These are phyloP conservation scores for Aschersonia sp. DNA, from an alignment of 2,329 filamentous ascomycete species.

Conservation along the genomic window DNA sequence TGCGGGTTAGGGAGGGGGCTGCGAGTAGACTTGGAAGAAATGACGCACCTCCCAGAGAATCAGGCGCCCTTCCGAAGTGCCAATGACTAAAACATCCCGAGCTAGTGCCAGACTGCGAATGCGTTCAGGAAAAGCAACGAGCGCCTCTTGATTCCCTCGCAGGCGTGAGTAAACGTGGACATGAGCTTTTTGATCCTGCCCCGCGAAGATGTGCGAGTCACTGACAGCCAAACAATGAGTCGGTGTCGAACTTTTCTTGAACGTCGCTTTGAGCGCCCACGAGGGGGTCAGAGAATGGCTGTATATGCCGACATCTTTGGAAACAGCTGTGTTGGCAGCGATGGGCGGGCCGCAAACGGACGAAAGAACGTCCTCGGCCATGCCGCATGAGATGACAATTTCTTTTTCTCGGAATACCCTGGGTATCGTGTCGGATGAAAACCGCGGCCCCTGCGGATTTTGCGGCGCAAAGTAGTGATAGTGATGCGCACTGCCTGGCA, in stretches of 20 bases:
- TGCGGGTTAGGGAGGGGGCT: constrained; percentile 4
- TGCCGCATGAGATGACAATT: no score
- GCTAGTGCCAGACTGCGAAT: constrained; percentile 66
- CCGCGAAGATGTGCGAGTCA: constrained; percentile 75
- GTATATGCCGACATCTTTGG: constrained; percentile 79
- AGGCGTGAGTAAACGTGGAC: constrained; percentile 82
- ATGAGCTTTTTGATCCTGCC: constrained; percentile 81
- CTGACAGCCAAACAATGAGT: constrained; percentile 68
- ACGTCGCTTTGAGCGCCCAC: constrained; percentile 57
- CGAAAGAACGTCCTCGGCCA: constrained; percentile 46
- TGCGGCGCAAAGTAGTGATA: no score
- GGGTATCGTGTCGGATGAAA: no score
- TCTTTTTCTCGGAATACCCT: no score
- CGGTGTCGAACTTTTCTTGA: constrained; percentile 85
- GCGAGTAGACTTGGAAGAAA: constrained; percentile 3
- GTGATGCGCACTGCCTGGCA: no score
- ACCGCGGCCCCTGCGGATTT: no score
- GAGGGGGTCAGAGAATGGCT: constrained; percentile 69
- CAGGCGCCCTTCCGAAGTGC: constrained; percentile 72
- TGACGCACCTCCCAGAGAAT: constrained; percentile 78
- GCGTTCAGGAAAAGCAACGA: constrained; percentile 76
- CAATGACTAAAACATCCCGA: constrained; percentile 60
- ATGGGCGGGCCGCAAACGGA: constrained; percentile 42
- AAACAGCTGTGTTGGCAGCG: constrained; percentile 46
- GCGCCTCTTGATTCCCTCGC: constrained; percentile 75